phyloP scores from a whole-genome alignment of 2,329 filamentous ascomycete species.

The Biscogniauxia mediterranea region DNA sequence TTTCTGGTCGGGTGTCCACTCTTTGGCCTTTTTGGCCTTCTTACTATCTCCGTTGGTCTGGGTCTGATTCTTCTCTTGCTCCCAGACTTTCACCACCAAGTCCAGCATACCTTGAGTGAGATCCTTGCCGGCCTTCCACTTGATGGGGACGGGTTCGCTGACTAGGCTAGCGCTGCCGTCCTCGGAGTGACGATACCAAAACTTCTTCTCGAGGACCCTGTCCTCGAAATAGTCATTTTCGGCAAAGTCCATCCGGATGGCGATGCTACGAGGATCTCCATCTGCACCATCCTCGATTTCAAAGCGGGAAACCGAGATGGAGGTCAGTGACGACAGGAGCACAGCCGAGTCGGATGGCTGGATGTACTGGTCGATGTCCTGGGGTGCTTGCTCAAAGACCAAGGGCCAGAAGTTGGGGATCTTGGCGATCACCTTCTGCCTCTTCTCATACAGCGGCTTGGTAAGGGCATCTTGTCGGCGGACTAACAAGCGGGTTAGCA shows the following conservation, averaged over 20 bases:
- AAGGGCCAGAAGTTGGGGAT: slow-evolving; percentile 94
- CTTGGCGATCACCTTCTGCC: slow-evolving; percentile 64
- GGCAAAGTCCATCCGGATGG: slow-evolving; percentile 74
- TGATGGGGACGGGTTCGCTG: slow-evolving; percentile 83
- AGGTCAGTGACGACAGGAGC: slow-evolving; percentile 65
- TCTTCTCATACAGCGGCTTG: slow-evolving; percentile 72
- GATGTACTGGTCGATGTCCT: slow-evolving; percentile 85
- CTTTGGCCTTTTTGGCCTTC: slow-evolving; percentile 54
- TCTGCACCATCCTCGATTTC: slow-evolving; percentile 63
- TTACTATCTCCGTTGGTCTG: slow-evolving; percentile 37
- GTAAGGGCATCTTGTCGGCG: slow-evolving; percentile 69
- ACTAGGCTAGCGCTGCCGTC: slow-evolving; percentile 75
- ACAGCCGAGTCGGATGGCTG: slow-evolving; percentile 75
- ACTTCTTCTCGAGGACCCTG: slow-evolving; percentile 80
- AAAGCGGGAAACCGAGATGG: slow-evolving; percentile 74
- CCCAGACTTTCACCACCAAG: slow-evolving; percentile 67
- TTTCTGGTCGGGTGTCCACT: slow-evolving; percentile 52
- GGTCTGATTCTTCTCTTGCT: slow-evolving; percentile 52
- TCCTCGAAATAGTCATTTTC: slow-evolving; percentile 83
- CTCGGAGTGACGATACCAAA: slow-evolving; percentile 74
- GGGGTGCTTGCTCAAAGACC: slow-evolving; percentile 82
- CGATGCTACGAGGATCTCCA: slow-evolving; percentile 78
- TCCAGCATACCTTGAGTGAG: slow-evolving; percentile 77
- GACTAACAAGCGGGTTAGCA: slow-evolving; percentile 47
- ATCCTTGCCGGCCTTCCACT: slow-evolving; percentile 85